These are phyloP conservation scores for Bimuria novae-zelandiae DNA, from an alignment of 2,329 filamentous ascomycete species.

Conservation along the genomic window DNA sequence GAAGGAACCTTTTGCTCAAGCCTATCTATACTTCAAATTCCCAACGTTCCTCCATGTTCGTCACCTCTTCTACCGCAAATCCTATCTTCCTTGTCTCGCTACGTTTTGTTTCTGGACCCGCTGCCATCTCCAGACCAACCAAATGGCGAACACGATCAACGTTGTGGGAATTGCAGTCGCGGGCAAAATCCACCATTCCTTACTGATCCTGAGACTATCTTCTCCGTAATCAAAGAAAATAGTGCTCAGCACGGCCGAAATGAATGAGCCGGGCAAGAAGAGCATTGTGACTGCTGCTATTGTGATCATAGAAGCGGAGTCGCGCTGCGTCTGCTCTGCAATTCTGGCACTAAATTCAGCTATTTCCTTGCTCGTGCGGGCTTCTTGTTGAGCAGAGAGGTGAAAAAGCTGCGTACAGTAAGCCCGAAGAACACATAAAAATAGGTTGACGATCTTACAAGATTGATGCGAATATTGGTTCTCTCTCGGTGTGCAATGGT, in stretches of 20 bases:
- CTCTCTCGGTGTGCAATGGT: slow-evolving; percentile 24
- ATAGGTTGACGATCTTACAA: slow-evolving; percentile 15
- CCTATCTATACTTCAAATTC: neutral
- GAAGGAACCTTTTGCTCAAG: neutral
- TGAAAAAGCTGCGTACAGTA: slow-evolving; percentile 24
- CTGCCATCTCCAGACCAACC: slow-evolving; percentile 19
- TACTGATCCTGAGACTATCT: slow-evolving; percentile 15
- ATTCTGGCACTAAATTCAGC: slow-evolving; percentile 23
- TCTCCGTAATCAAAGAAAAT: slow-evolving; percentile 22
- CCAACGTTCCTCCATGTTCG: neutral
- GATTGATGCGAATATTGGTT: slow-evolving; percentile 26
- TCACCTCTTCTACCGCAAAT: neutral
- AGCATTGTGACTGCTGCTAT: slow-evolving; percentile 32
- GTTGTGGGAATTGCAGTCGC: slow-evolving; percentile 21
- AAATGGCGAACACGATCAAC: slow-evolving; percentile 17
- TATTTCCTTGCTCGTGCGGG: slow-evolving; percentile 22
- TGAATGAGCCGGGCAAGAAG: slow-evolving; percentile 30
- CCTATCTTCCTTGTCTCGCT: neutral
- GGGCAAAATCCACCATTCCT: slow-evolving; percentile 22
- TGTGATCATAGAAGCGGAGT: slow-evolving; percentile 35
- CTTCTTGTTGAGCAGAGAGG: slow-evolving; percentile 23
- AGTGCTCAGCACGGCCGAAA: slow-evolving; percentile 23
- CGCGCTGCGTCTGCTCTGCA: slow-evolving; percentile 26
- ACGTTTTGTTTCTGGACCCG: slow-evolving; percentile 1
- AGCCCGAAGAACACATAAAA: neutral